Conservation (phyloP, 2,329 filamentous ascomycete genomes). For the Leptographium lundbergii region DNA sequence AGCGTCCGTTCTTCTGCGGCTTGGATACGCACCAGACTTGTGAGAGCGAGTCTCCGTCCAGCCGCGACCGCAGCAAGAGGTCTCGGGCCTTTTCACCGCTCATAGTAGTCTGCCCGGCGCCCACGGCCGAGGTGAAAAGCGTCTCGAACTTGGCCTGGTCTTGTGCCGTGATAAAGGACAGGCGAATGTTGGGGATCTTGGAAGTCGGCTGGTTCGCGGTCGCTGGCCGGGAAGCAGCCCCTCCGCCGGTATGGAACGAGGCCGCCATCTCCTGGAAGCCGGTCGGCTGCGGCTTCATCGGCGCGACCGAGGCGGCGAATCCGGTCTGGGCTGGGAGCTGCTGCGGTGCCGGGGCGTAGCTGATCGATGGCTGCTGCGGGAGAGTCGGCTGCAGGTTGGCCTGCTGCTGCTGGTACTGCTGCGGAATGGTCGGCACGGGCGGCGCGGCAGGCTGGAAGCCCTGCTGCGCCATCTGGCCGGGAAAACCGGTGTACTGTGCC, state of each 20-base stretch:
- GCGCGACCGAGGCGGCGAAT: slow-evolving; percentile 28
- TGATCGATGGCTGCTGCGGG: slow-evolving; percentile 29
- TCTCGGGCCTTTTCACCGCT: slow-evolving; percentile 89
- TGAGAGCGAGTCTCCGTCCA: slow-evolving; percentile 76
- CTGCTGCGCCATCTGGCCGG: slow-evolving; percentile 40
- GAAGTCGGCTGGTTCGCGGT: slow-evolving; percentile 41
- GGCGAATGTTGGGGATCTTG: slow-evolving; percentile 84
- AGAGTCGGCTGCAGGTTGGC: slow-evolving; percentile 7
- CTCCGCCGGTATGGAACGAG: slow-evolving; percentile 44
- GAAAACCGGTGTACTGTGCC: slow-evolving; percentile 57
- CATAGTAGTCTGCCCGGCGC: slow-evolving; percentile 71
- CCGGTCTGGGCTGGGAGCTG: slow-evolving; percentile 28
- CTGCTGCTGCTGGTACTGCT: slow-evolving; percentile 41
- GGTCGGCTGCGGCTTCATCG: slow-evolving; percentile 53
- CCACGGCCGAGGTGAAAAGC: slow-evolving; percentile 89
- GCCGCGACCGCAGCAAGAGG: slow-evolving; percentile 73
- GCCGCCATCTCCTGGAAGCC: slow-evolving; percentile 56
- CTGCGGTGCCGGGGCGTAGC: slow-evolving; percentile 36
- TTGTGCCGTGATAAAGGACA: slow-evolving; percentile 90
- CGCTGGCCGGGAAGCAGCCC: slow-evolving; percentile 21
- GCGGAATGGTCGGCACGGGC: slow-evolving; percentile 45
- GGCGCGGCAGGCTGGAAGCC: slow-evolving; percentile 45
- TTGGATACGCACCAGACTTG: slow-evolving; percentile 65
- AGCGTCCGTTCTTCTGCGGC: neutral
- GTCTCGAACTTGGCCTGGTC: slow-evolving; percentile 98